Conservation (phyloP, 2,329 filamentous ascomycete species). For the Zymoseptoria brevis region DNA sequence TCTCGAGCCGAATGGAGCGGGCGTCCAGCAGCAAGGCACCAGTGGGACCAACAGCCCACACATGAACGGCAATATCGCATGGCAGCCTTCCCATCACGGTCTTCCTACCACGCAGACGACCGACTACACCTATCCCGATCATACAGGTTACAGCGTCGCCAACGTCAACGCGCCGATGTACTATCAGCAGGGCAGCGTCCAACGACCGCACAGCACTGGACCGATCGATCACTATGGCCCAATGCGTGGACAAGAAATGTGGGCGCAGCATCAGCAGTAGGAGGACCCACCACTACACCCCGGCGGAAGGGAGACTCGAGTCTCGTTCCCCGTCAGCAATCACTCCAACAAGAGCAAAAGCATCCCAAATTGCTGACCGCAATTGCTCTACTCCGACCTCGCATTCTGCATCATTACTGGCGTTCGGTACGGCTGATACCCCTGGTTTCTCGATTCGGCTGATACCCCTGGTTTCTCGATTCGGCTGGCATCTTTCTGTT, state of each 20-base stretch:
- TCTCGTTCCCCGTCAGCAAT: background rate
- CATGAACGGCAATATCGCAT: constrained; percentile 63
- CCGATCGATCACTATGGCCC: constrained; percentile 53
- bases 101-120: constrained; percentile 62
- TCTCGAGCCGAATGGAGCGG: constrained; percentile 70
- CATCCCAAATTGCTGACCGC: background rate
- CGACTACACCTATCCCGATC: constrained; percentile 66
- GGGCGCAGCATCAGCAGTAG: constrained; percentile 40
- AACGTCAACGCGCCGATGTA: constrained; percentile 58
- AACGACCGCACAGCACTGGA: constrained; percentile 66
- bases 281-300: constrained; percentile 1
- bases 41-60: constrained; percentile 82
- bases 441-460: constrained; percentile 15
- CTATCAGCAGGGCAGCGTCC: constrained; percentile 59
- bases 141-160: constrained; percentile 35
- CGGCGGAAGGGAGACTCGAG: background rate
- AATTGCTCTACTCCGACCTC: background rate
- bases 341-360: background rate
- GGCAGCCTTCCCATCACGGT: constrained; percentile 75
- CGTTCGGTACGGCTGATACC: constrained; percentile 22
- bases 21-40: constrained; percentile 64
- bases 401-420: constrained; percentile 13
- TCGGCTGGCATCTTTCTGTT: constrained; percentile 11
- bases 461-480: constrained; percentile 19
- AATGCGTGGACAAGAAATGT: constrained; percentile 48